These are phyloP conservation scores for Beauveria caledonica DNA, from an alignment of 2,329 filamentous ascomycete genomes.

Conservation along the genomic window DNA sequence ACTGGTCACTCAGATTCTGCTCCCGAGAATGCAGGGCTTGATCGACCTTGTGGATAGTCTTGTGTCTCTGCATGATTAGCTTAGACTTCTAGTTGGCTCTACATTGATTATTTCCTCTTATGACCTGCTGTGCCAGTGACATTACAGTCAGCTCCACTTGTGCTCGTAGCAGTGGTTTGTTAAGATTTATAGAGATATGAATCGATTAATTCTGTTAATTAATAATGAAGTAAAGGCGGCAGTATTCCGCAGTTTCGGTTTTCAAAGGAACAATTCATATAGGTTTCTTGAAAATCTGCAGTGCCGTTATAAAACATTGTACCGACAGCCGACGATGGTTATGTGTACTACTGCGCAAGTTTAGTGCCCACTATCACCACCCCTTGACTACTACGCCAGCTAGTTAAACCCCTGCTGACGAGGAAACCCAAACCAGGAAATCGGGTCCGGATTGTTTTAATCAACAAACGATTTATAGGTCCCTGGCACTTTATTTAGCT, in stretches of 20 bases:
- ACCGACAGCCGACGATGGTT: not conserved
- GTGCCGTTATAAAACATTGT: not conserved
- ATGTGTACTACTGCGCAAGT: not conserved
- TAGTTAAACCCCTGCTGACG: not conserved
- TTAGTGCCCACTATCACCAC: not conserved
- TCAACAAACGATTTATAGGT: not conserved
- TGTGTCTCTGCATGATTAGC: not conserved
- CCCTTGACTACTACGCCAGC: not conserved
- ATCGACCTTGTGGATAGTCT: not conserved
- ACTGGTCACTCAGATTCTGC: not conserved
- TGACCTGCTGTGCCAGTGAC: not conserved
- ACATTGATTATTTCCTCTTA: not conserved
- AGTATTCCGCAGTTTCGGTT: not conserved
- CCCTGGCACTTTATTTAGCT: not conserved
- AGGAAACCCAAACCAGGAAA: not conserved
- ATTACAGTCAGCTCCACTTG: not conserved
- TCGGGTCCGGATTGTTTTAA: not conserved
- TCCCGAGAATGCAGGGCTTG: not conserved
- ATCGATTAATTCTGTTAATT: not conserved
- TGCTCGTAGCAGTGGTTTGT: not conserved
- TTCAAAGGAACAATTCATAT: not conserved
- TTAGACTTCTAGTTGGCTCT: not conserved
- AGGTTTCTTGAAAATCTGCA: too few species aligned
- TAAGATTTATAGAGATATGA: not conserved
- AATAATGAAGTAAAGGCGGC: not conserved